These are phyloP conservation scores for Macrocystidia cucumis DNA, from an alignment of 1,284 basidiomycete genomes.

Conservation along the genomic window DNA sequence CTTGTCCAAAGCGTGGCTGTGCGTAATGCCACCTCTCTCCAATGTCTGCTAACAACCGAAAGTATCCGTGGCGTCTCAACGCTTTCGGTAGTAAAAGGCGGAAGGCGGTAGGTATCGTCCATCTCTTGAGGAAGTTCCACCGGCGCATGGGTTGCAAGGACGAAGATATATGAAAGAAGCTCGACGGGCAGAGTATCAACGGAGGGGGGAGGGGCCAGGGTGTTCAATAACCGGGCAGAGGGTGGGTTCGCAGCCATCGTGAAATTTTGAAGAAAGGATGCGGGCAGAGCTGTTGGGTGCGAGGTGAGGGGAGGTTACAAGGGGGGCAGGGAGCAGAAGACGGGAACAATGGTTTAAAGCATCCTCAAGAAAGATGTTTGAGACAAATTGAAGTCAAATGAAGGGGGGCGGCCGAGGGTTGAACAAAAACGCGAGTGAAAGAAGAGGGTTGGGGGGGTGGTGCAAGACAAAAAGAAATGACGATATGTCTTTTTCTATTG, in stretches of 20 bases:
- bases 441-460: conserved; percentile 13
- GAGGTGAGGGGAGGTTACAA: conserved; percentile 1
- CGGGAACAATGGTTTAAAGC: conserved; percentile 11
- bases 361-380: conserved; percentile 19
- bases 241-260: too few relatives aligned
- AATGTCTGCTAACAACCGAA: conserved; percentile 38
- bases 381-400: conserved; percentile 15
- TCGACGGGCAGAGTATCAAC: conserved; percentile 38
- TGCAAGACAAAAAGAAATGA: conserved; percentile 10
- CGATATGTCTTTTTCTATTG: conserved; percentile 4
- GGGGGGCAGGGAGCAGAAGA: conserved; percentile 4
- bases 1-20: conserved; percentile 47
- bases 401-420: too few relatives aligned
- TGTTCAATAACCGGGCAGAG: too few relatives aligned
- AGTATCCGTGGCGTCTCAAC: conserved; percentile 33
- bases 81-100: conserved; percentile 28
- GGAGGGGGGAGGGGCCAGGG: too few relatives aligned
- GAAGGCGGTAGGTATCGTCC: conserved; percentile 12
- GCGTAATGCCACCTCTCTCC: conserved; percentile 38
- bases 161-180: conserved; percentile 42
- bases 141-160: conserved; percentile 24
- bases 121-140: conserved; percentile 14
- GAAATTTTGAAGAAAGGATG: too few relatives aligned
- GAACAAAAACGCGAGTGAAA: conserved; percentile 22
- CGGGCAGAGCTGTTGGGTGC: too few relatives aligned